Evolutionary conservation across 2,329 filamentous ascomycete species (phyloP).

Genomic region (Huntiella moniliformis): DNA sequence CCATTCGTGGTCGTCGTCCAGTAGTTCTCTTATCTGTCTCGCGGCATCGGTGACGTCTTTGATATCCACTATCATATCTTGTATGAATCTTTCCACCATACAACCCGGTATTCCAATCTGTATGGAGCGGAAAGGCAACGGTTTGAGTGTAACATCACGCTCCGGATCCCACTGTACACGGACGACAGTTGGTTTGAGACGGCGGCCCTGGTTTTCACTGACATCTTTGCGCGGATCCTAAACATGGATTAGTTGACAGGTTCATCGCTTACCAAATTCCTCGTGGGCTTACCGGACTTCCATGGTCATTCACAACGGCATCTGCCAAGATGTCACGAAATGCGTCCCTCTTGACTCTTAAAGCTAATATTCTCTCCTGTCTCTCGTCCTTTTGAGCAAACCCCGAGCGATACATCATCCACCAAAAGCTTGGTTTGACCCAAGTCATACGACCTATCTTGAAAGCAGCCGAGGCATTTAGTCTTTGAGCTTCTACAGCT

Average conservation of each 20-base stretch:
- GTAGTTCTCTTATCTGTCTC: constrained; percentile 24
- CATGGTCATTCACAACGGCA: constrained; percentile 17
- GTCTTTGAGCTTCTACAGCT: constrained; percentile 30
- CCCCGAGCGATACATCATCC: constrained; percentile 45
- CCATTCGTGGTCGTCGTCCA: constrained; percentile 19
- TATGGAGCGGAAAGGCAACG: constrained; percentile 33
- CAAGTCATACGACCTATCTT: constrained; percentile 40
- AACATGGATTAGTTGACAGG: too few relatives aligned
- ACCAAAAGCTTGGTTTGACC: constrained; percentile 44
- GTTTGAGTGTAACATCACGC: constrained; percentile 25
- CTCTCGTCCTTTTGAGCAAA: constrained; percentile 37
- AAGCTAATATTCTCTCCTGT: constrained; percentile 37
- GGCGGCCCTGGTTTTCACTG: not conserved
- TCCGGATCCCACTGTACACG: constrained; percentile 50
- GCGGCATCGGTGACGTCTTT: constrained; percentile 39
- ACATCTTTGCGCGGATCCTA: too few relatives aligned
- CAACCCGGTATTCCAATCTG: constrained; percentile 39
- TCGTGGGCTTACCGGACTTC: not conserved
- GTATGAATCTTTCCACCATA: constrained; percentile 27
- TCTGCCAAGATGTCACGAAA: constrained; percentile 29
- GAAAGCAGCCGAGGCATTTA: constrained; percentile 35
- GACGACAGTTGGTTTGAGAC: constrained; percentile 18
- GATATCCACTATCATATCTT: constrained; percentile 33
- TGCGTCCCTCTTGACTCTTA: constrained; percentile 31
- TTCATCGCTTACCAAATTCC: too few relatives aligned